phyloP scores from a whole-genome alignment of 768 basidiomycete species.

The Mrakia gelida region DNA sequence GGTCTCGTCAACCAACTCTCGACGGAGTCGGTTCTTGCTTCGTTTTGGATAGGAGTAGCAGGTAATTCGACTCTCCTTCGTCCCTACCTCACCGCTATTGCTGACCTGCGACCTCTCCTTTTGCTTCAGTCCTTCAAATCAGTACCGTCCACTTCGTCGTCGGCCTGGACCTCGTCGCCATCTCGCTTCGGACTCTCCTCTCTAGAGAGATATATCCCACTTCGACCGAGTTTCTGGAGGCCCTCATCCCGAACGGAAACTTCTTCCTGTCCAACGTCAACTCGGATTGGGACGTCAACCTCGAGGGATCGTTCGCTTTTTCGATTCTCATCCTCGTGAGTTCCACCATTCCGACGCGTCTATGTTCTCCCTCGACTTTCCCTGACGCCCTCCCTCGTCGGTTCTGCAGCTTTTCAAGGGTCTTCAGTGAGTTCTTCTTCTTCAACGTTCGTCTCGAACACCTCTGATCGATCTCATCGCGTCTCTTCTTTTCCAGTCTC shows the following conservation, averaged over 20 bases:
- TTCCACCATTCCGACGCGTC: not conserved
- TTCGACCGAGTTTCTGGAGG: not conserved
- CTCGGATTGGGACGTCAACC: constrained; percentile 2
- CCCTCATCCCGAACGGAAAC: not conserved
- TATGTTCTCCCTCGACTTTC: not conserved
- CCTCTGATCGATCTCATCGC: not conserved
- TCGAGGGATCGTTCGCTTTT: not conserved
- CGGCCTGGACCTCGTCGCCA: not conserved
- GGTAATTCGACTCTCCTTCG: not conserved
- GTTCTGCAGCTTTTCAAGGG: constrained; percentile 7
- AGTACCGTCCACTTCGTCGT: not conserved
- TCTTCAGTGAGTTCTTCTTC: not conserved
- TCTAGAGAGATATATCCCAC: not conserved
- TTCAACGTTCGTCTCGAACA: not conserved
- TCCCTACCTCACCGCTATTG: not conserved
- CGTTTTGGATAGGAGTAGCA: constrained; percentile 14
- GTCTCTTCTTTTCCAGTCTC: not conserved
- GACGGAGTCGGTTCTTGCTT: not conserved
- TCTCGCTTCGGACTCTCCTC: not conserved
- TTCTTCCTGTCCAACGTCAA: not conserved
- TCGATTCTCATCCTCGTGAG: constrained; percentile 5
- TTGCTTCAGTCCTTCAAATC: not conserved
- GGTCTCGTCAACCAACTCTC: not conserved
- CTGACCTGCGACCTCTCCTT: not conserved
- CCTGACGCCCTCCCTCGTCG: not conserved